These are phyloP conservation scores for Dichomitus squalens DNA, from an alignment of 1,284 basidiomycete genomes.

Conservation along the genomic window DNA sequence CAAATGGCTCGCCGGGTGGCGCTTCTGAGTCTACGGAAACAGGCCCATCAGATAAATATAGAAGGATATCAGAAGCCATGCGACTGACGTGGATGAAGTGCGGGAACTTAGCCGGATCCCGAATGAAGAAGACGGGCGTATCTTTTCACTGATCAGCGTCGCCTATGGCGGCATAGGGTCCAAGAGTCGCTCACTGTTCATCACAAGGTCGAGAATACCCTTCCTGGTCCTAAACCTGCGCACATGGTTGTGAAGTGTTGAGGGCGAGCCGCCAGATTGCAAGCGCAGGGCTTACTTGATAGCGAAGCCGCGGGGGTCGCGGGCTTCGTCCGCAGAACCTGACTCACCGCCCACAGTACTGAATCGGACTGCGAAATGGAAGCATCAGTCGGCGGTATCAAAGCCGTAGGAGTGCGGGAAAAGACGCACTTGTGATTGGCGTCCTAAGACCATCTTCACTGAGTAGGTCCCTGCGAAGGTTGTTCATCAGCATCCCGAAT, in stretches of 20 bases:
- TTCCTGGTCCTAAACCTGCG: constrained; percentile 62
- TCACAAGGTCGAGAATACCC: constrained; percentile 88
- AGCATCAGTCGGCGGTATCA: background rate
- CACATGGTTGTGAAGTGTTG: background rate
- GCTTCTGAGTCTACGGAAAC: constrained; percentile 72
- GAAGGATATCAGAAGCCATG: too few relatives aligned
- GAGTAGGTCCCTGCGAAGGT: constrained; percentile 24
- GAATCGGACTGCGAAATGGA: constrained; percentile 76
- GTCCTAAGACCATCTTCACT: constrained; percentile 28
- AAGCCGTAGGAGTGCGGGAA: background rate
- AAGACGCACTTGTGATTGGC: constrained; percentile 24
- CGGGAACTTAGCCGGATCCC: constrained; percentile 81
- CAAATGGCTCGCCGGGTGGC: constrained; percentile 86
- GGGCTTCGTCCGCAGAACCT: constrained; percentile 87
- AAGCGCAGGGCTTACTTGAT: constrained; percentile 24
- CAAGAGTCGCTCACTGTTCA: constrained; percentile 58
- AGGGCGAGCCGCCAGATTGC: background rate
- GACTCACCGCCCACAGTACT: constrained; percentile 89
- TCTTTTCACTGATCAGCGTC: constrained; percentile 34
- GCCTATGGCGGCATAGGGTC: background rate
- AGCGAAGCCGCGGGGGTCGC: constrained; percentile 76
- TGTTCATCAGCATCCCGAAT: constrained; percentile 49
- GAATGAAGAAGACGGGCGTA: constrained; percentile 88
- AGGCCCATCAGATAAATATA: background rate
- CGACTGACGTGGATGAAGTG: constrained; percentile 78